Base-by-base conservation (phyloP, 305 asterid genomes). In the Lippia alba region DNA sequence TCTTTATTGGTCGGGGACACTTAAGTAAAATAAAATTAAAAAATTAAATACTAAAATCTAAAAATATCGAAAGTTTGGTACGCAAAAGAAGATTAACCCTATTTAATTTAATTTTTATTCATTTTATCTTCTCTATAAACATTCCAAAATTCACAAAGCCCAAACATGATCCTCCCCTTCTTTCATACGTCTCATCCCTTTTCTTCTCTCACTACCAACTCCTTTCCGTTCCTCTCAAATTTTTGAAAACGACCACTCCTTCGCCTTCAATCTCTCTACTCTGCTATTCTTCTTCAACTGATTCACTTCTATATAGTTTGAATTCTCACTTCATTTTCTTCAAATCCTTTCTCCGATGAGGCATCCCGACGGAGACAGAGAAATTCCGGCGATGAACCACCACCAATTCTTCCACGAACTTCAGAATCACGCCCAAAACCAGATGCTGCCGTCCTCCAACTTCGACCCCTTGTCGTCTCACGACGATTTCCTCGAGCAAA, bases 401-500 rank as follows among this genome's bases (percentile, higher is more conserved):
- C 78, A 67, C 17, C 75, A 66, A 39, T 48, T 60, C 61, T 77
- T 62, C 49, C 77, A 71, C 17, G 75, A 71, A 46, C 49, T 61
- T 6, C 73, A 76, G 19, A 46, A 62, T n/a, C 71, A 61, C 24
- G 66, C 54, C 39, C 76, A 62, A 41, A 58, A 60, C 16, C 78
- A 67, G 56, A 64, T 76, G 74, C 17, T 70, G 63, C 76, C 54
- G 63, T 63, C 80, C 14, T 36, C 80, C 2, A 58, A 61, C 62
- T 82, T 76, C 76, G 87, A 79, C 51, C 82, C 79, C 4, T 41
- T 70, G 50, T 70, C 86, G 36, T 77, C 81, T 4, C 82, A 83
- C 32, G 85, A 76, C 30, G 88, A 78, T 36, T 83, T 80, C 17
- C 85, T 83, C 51, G 80, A 80, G 1, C 85, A 83, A 66, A 78